Evolutionary conservation across 345 rosid genomes (phyloP).

Genomic region (Corchorus capsularis): DNA sequence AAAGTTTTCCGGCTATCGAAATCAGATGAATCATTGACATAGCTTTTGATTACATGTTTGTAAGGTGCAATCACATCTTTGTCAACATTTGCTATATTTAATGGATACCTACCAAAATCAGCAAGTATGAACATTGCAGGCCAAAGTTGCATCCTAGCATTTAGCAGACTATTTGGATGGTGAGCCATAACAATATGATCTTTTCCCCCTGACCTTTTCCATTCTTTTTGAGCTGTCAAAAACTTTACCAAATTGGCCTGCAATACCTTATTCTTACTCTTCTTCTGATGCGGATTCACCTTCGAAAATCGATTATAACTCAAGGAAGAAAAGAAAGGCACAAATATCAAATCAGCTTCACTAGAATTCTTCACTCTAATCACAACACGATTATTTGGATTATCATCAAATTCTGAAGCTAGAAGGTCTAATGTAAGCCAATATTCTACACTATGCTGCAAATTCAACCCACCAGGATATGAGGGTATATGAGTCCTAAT

Average conservation of each 20-base stretch:
- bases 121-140: slow-evolving; percentile 80
- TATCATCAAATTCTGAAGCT: slow-evolving; percentile 59
- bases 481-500: slow-evolving; percentile 50
- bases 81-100: slow-evolving; percentile 71
- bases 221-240: slow-evolving; percentile 61
- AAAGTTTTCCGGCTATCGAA: slow-evolving; percentile 72
- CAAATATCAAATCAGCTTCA: slow-evolving; percentile 80
- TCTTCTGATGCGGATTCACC: slow-evolving; percentile 57
- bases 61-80: slow-evolving; percentile 95
- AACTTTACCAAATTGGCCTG: slow-evolving; percentile 68
- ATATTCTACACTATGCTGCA: slow-evolving; percentile 94
- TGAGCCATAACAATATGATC: slow-evolving; percentile 88
- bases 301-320: slow-evolving; percentile 78
- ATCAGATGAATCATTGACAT: slow-evolving; percentile 59
- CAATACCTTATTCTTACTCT: slow-evolving; percentile 58
- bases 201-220: slow-evolving; percentile 78
- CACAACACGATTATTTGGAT: slow-evolving; percentile 52
- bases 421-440: slow-evolving; percentile 94
- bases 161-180: slow-evolving; percentile 91
- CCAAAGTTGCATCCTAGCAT: slow-evolving; percentile 77
- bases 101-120: slow-evolving; percentile 94
- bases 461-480: slow-evolving; percentile 90
- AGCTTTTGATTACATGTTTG: slow-evolving; percentile 70
- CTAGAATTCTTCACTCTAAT: slow-evolving; percentile 76
- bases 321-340: slow-evolving; percentile 89